A percentile compares a stretch with the other conserved stretches of the same genome.
phyloP scores from a whole-genome alignment of 768 basidiomycete genomes.

The Clitopilus hobsonii region DNA sequence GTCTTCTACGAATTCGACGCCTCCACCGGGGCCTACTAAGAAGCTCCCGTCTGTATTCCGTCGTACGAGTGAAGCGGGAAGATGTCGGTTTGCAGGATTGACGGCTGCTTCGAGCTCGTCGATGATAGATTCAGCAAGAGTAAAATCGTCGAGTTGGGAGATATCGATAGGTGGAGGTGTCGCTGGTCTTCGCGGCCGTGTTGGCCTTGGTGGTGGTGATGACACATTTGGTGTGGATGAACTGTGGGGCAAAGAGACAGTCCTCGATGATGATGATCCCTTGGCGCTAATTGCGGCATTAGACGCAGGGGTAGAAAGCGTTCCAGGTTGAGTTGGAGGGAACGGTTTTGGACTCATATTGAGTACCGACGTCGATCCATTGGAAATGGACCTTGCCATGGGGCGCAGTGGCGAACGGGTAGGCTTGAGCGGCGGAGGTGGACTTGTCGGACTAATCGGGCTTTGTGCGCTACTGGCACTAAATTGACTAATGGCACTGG shows the following conservation, averaged over 20 bases:
- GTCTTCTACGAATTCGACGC: background rate
- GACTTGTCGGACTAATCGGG: slow-evolving; percentile 15
- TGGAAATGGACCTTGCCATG: slow-evolving; percentile 20
- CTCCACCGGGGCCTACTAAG: background rate
- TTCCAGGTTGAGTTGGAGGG: background rate
- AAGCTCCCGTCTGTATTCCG: background rate
- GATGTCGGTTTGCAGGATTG: background rate
- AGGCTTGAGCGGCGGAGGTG: slow-evolving; percentile 26
- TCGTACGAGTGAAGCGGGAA: background rate
- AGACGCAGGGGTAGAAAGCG: background rate
- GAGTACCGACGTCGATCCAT: slow-evolving; percentile 5
- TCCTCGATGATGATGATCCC: background rate
- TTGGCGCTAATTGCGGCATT: background rate
- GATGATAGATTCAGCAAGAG: background rate
- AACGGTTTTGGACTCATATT: slow-evolving; percentile 5
- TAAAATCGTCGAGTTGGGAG: background rate
- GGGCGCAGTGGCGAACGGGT: slow-evolving; percentile 34
- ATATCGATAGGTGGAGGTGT: background rate
- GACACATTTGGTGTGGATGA: background rate
- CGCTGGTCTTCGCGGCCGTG: background rate
- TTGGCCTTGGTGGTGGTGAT: background rate
- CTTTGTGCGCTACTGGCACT: background rate
- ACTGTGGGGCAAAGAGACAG: background rate
- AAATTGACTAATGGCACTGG: too few species aligned
- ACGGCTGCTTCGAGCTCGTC: background rate